A percentile compares a stretch with the other conserved stretches of the same genome.
These are phyloP conservation scores for Lavandula angustifolia DNA, from an alignment of 257 asterid species.

Conservation along the genomic window DNA sequence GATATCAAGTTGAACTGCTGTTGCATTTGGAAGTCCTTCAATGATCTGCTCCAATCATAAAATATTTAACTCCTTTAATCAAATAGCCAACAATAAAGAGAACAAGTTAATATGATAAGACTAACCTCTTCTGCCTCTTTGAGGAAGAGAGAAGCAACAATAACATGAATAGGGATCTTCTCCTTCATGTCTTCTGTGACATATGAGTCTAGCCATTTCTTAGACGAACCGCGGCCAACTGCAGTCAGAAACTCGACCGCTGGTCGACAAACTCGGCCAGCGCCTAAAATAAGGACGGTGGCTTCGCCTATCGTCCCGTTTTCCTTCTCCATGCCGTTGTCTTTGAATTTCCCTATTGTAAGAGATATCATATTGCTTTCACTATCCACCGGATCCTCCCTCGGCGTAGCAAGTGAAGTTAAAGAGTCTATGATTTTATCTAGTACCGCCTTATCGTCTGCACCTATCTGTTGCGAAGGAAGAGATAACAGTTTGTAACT, in stretches of 20 bases:
- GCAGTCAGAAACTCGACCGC: slow-evolving; percentile 85
- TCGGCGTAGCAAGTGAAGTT: slow-evolving; percentile 66
- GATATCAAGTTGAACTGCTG: slow-evolving; percentile 79
- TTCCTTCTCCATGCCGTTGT: slow-evolving; percentile 41
- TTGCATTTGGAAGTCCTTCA: slow-evolving; percentile 75
- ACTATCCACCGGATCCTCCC: slow-evolving; percentile 39
- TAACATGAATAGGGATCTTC: slow-evolving; percentile 52
- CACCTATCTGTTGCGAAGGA: slow-evolving; percentile 65
- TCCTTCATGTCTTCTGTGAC: slow-evolving; percentile 48
- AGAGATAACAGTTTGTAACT: slow-evolving; percentile 9
- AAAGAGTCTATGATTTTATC: slow-evolving; percentile 73
- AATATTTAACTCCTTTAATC: slow-evolving; percentile 10
- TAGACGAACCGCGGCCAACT: slow-evolving; percentile 51
- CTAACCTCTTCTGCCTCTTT: slow-evolving; percentile 96
- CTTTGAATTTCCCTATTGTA: slow-evolving; percentile 55
- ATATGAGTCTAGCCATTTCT: slow-evolving; percentile 47
- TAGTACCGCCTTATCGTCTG: slow-evolving; percentile 67
- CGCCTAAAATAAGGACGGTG: slow-evolving; percentile 75
- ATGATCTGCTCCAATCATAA: slow-evolving; percentile 51
- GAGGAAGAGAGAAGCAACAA: slow-evolving; percentile 84
- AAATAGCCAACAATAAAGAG: neutral
- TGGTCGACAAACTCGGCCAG: slow-evolving; percentile 95
- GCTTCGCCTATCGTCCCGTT: slow-evolving; percentile 43
- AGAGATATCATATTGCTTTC: slow-evolving; percentile 49
- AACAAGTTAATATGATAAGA: slow-evolving; percentile 6